These are phyloP conservation scores for Aspergillus indologenus DNA, from an alignment of 495 filamentous ascomycete genomes.

Conservation along the genomic window DNA sequence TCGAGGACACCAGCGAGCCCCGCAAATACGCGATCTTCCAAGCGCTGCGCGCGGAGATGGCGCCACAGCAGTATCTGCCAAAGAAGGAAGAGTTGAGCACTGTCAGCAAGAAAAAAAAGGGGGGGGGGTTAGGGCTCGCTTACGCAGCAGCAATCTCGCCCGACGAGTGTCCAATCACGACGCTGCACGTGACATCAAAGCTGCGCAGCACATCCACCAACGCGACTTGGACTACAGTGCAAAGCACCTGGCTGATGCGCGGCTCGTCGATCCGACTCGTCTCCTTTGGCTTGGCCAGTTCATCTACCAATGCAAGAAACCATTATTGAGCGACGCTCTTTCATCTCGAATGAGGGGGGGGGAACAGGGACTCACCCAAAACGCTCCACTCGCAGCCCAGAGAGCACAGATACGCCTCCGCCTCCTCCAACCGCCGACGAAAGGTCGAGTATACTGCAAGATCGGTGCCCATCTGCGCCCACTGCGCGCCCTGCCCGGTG, in stretches of 20 bases:
- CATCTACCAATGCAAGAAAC: background rate
- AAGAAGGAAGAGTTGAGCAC: no score
- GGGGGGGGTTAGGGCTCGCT: no score
- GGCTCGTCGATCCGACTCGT: background rate
- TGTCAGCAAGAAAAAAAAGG: no score
- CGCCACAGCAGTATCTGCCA: no score
- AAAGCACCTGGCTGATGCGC: slow-evolving; percentile 22
- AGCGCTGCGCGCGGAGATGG: no score
- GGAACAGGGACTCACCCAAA: no score
- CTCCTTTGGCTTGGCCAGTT: no score
- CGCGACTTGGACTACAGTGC: slow-evolving; percentile 41
- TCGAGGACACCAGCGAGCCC: no score
- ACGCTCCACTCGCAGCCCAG: background rate
- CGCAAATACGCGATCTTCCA: no score
- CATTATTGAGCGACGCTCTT: no score
- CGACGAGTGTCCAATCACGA: slow-evolving; percentile 39
- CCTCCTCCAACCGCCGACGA: no score
- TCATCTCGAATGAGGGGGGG: background rate
- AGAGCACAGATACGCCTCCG: no score
- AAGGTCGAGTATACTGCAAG: slow-evolving; percentile 6
- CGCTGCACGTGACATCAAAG: slow-evolving; percentile 31
- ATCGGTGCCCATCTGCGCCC: slow-evolving; percentile 24
- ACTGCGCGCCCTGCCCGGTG: slow-evolving; percentile 24
- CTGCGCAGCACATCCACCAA: slow-evolving; percentile 35
- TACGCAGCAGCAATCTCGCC: slow-evolving; percentile 43